Percentiles rank a stretch among this genome's conserved stretches.
These are phyloP conservation scores for Phytophthora uliginosa DNA, from an alignment of 352 stramenopile genomes.

Conservation along the genomic window DNA sequence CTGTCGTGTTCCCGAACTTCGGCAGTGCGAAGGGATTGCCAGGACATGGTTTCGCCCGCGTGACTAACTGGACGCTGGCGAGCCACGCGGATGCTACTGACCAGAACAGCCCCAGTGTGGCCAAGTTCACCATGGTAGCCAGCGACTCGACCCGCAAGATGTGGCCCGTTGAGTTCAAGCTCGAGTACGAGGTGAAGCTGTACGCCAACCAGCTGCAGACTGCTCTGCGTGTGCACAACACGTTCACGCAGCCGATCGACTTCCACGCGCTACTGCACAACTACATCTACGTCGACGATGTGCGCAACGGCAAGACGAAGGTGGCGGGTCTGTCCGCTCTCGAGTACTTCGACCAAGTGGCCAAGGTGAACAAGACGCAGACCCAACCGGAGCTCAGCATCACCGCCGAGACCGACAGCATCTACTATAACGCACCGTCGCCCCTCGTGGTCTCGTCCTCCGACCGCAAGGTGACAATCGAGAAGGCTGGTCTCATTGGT, in stretches of 20 bases:
- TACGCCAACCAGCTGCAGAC: slow-evolving; percentile 63
- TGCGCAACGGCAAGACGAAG: slow-evolving; percentile 53
- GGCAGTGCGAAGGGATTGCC: slow-evolving; percentile 64
- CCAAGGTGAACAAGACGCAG: slow-evolving; percentile 62
- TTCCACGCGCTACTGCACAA: slow-evolving; percentile 96
- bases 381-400: slow-evolving; percentile 64
- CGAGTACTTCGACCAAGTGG: slow-evolving; percentile 89
- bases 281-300: slow-evolving; percentile 91
- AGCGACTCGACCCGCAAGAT: slow-evolving; percentile 40
- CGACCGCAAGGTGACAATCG: slow-evolving; percentile 66
- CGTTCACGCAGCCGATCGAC: slow-evolving; percentile 70
- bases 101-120: slow-evolving; percentile 22
- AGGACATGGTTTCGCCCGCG: slow-evolving; percentile 91
- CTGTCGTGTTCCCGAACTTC: slow-evolving; percentile 94
- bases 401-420: slow-evolving; percentile 86
- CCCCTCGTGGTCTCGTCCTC: neutral
- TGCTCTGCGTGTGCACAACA: slow-evolving; percentile 90
- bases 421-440: slow-evolving; percentile 75
- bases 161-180: slow-evolving; percentile 67
- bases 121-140: slow-evolving; percentile 44
- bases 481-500: slow-evolving; percentile 64
- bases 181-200: slow-evolving; percentile 78
- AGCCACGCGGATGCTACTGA: slow-evolving; percentile 18
- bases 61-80: slow-evolving; percentile 50
- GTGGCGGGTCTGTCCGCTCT: slow-evolving; percentile 91